These are phyloP conservation scores for Tillandsia fasciculata DNA, from an alignment of 176 grass and related monocot genomes.

Conservation along the genomic window DNA sequence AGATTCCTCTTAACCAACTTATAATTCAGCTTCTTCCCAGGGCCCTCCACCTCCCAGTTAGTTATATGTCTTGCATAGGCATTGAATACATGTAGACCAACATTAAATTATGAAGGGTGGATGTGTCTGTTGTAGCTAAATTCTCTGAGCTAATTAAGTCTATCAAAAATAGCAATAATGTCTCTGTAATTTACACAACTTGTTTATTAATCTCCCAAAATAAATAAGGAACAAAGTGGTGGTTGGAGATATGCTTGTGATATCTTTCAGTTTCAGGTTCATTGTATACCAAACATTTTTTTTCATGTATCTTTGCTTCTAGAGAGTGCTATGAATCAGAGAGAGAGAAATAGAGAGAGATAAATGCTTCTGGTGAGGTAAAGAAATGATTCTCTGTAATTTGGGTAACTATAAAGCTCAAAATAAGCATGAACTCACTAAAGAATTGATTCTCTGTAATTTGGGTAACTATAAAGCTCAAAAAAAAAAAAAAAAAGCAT, in stretches of 20 bases:
- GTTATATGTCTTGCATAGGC: not conserved
- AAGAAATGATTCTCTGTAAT: no score
- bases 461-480: no score
- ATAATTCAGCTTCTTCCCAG: not conserved
- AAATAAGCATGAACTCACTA: no score
- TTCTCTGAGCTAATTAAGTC: not conserved
- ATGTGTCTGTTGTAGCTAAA: not conserved
- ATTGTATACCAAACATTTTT: not conserved
- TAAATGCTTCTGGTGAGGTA: no score
- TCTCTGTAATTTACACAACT: not conserved
- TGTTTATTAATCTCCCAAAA: not conserved
- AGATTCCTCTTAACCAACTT: conserved; percentile 28
- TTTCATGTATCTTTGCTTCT: not conserved
- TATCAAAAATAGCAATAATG: not conserved
- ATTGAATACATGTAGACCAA: not conserved
- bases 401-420: no score
- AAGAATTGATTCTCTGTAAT: no score
- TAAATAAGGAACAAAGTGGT: not conserved
- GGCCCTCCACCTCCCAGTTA: not conserved
- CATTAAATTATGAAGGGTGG: not conserved
- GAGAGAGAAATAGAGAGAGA: no score
- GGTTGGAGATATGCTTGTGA: not conserved
- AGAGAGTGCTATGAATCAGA: no score
- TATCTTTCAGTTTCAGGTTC: no score
- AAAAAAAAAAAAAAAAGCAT: no score